Base-by-base conservation (phyloP, 179 eudicot species). In the Pouteria campechiana region DNA sequence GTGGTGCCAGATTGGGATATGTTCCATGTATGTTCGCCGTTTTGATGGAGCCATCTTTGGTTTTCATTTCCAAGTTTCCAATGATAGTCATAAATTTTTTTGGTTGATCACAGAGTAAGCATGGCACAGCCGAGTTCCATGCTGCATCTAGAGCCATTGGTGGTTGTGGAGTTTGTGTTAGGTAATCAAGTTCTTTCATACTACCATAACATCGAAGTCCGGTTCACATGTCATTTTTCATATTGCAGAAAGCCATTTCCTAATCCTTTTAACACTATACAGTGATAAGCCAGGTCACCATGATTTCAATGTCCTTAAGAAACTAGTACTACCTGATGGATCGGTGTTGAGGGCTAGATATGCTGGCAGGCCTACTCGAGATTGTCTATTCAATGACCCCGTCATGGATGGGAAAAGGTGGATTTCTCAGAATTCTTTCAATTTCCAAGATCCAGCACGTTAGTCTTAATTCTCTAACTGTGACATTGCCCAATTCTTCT, bases 1-100 rank as follows among this genome's bases (percentile, higher is more conserved):
- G 78, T 84, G 48, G 83, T 81, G 42, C 95, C 92, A 29, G 95
- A 84, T 57, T 84, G 95, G 95, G 92, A 84, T 64, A 84, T 84
- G 92, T 84, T 84, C 55, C 84, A 81, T n/a, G 87, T 81, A 61
- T 61, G 73, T 34, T 34, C 2, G 10, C 41, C 10, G 12, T 9
- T 12, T 22, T 19, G n/a, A 54, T 5, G 27, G 25, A 44, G n/a
- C n/a, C n/a, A n/a, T n/a, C n/a, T n/a, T n/a, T n/a, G n/a, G 35
- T 37, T 50, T 16, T 32, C 24, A 28, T n/a, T 22, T 49, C 15
- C 20, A 34, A 25, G 17, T 24, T 36, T 36, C 19, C 41, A 14
- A 6, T 2, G 3, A 6, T 2, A 16, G 15, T 36, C 7, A 8
- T 36, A 8, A n/a, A 16, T 27, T 37, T 46, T 21, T 17, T 24